Evolutionary conservation across 345 rosid genomes (phyloP).

Genomic region (Luvunga scandens): DNA sequence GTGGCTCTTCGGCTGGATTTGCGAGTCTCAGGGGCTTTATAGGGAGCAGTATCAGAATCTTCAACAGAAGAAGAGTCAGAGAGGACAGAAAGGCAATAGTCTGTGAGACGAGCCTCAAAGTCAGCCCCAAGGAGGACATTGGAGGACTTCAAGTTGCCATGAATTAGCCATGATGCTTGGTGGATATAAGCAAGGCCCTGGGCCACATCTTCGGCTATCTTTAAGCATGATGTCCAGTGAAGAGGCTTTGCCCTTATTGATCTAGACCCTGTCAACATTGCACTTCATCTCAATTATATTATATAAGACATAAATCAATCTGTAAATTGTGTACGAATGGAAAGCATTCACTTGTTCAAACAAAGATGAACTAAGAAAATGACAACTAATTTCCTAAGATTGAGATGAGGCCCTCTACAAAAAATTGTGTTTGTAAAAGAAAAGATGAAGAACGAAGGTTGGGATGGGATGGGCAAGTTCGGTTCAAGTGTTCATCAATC

Average conservation of each 20-base stretch:
- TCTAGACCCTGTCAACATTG: slow-evolving; percentile 65
- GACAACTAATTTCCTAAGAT: background rate
- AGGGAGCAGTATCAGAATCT: slow-evolving; percentile 65
- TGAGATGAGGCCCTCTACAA: background rate
- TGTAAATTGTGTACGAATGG: background rate
- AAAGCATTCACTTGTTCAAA: background rate
- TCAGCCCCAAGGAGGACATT: slow-evolving; percentile 87
- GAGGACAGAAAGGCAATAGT: slow-evolving; percentile 68
- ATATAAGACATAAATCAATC: background rate
- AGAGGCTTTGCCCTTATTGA: slow-evolving; percentile 82
- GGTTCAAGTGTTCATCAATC: too few species aligned
- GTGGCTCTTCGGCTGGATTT: slow-evolving; percentile 58
- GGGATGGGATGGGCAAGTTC: too few species aligned
- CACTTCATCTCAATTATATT: background rate
- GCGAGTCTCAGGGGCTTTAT: slow-evolving; percentile 79
- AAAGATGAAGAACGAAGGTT: background rate
- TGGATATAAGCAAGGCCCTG: slow-evolving; percentile 89
- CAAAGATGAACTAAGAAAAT: background rate
- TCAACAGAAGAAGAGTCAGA: slow-evolving; percentile 55
- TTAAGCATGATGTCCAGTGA: slow-evolving; percentile 95
- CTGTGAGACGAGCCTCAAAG: slow-evolving; percentile 91
- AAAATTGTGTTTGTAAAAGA: background rate
- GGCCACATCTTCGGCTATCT: slow-evolving; percentile 96
- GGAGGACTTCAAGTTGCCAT: slow-evolving; percentile 84
- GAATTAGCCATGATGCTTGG: slow-evolving; percentile 74